Evolutionary conservation across 2,329 filamentous ascomycete species (phyloP), one percentile per base, ranked within the genome.

Genomic region (Ramularia endophylla): DNA sequence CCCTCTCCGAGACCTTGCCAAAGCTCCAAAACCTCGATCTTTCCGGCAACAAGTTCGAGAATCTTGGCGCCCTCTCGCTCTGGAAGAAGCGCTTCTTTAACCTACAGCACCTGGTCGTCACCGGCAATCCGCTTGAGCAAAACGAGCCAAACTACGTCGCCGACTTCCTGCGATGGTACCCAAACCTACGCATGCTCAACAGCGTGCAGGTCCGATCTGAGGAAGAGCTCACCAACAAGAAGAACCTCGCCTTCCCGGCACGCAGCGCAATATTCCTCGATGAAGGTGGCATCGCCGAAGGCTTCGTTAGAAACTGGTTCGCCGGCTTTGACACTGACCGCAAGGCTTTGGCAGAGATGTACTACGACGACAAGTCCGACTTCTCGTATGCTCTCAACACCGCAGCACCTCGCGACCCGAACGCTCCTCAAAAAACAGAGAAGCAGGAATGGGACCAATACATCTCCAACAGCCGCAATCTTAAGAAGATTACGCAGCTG

Each of bases 11-110:
- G 38, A 87, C 85, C 0, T 85, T 97, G 40, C 87, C 89, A 0
- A 83, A 89, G 47, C 71, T 97, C 45, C 82, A 87, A 60, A 89
- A 95, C 52, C 78, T 98, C 9, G 90, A 95, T 53, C 75, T 97
- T 18, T 92, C 87, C 40, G 78, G 82, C 59, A 97, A 97, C 65
- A 77, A 81, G 29, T 78, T 98, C 54, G 71, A 74, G 44, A 78
- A 77, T 38, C 65, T 87, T 37, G 77, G 80, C 42, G 75, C 77
- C 8, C 65, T 98, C 34, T 75, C 80, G 38, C 75, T 72, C 22
- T 95, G 88, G 88, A 82, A 82, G 46, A 78, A 80, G 58, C 87
- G 85, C 41, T 89, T 97, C 57, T 79, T 74, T 38, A 71, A 80
- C 42, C 74, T 97, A 8, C 81, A 94, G 58, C 89, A 89, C 38